phyloP scores from a whole-genome alignment of 148 eudicot species.

The Hydrangea macrophylla region DNA sequence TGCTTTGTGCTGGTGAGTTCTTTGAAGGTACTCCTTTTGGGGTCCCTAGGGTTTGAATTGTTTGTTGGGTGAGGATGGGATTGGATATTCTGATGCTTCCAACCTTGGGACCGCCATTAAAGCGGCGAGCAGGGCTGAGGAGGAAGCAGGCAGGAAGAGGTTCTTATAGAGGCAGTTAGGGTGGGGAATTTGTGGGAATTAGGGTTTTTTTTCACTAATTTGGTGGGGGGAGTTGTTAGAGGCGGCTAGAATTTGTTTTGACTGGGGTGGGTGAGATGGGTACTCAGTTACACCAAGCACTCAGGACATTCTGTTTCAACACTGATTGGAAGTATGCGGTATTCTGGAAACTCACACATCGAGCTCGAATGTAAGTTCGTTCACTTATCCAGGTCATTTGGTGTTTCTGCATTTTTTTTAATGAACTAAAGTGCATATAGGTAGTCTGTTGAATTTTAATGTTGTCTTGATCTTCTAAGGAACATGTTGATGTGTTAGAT shows the following conservation, averaged over 20 bases:
- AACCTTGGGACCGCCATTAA: conserved; percentile 82
- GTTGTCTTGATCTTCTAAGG: background rate
- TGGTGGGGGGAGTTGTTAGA: conserved; percentile 37
- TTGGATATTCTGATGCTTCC: conserved; percentile 53
- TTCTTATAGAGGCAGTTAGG: conserved; percentile 94
- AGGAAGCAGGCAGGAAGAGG: conserved; percentile 99
- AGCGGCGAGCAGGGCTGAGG: conserved; percentile 76
- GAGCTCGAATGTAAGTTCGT: conserved; percentile 65
- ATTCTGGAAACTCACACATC: conserved; percentile 87
- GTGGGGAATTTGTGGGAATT: conserved; percentile 14
- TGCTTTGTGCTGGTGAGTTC: conserved; percentile 28
- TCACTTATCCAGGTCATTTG: conserved; percentile 6
- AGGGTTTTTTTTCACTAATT: conserved; percentile 37
- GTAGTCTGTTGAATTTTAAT: background rate
- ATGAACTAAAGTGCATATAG: background rate
- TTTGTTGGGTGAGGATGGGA: conserved; percentile 54
- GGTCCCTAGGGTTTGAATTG: conserved; percentile 25
- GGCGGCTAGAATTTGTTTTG: conserved; percentile 30
- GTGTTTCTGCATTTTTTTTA: background rate
- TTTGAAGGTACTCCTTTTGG: conserved; percentile 19
- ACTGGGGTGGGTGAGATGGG: conserved; percentile 52
- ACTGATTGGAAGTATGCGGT: conserved; percentile 79
- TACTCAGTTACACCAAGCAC: conserved; percentile 64
- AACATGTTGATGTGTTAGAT: background rate
- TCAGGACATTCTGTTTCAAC: conserved; percentile 63